Percentiles rank a stretch among this genome's conserved stretches.
Evolutionary conservation across 805 yeast species (phyloP).

Genomic region (Wickerhamiella kurtzmanii): DNA sequence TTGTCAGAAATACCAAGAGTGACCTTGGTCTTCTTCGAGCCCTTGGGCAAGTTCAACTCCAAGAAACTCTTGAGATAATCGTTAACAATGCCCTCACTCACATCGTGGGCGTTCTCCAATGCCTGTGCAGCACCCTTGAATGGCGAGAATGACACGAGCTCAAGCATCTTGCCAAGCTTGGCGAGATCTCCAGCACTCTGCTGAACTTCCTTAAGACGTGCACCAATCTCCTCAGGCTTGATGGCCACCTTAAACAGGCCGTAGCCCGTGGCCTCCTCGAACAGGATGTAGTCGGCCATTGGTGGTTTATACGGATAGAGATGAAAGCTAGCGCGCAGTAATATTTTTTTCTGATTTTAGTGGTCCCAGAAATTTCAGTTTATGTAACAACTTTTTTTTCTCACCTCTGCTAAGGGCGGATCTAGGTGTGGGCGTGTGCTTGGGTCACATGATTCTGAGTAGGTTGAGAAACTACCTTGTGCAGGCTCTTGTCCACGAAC

Average conservation of each 20-base stretch:
- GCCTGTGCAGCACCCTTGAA: conserved; percentile 99
- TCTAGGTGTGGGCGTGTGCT: too few species aligned
- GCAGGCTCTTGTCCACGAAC: too few species aligned
- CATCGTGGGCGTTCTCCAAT: conserved; percentile 92
- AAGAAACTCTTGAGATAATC: conserved; percentile 81
- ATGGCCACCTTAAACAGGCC: conserved; percentile 87
- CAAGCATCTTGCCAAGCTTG: conserved; percentile 81
- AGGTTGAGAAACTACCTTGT: too few species aligned
- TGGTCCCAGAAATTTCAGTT: background rate
- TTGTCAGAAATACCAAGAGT: conserved; percentile 83
- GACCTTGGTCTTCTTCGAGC: conserved; percentile 48
- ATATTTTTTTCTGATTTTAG: background rate
- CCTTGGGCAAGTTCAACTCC: conserved; percentile 82
- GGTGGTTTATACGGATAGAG: too few species aligned
- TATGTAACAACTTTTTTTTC: background rate
- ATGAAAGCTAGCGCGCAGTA: too few species aligned
- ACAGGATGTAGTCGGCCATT: conserved; percentile 82
- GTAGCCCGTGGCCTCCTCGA: conserved; percentile 97
- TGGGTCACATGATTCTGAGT: too few species aligned
- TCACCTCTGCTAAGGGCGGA: too few species aligned
- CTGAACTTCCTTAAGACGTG: conserved; percentile 88
- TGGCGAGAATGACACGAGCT: conserved; percentile 90
- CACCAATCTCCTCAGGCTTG: conserved; percentile 89
- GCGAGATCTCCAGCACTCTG: conserved; percentile 74
- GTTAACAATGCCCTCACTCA: conserved; percentile 90